Evolutionary conservation across 164 flowering plant species (phyloP).

Genomic region (Aristolochia fimbriata): DNA sequence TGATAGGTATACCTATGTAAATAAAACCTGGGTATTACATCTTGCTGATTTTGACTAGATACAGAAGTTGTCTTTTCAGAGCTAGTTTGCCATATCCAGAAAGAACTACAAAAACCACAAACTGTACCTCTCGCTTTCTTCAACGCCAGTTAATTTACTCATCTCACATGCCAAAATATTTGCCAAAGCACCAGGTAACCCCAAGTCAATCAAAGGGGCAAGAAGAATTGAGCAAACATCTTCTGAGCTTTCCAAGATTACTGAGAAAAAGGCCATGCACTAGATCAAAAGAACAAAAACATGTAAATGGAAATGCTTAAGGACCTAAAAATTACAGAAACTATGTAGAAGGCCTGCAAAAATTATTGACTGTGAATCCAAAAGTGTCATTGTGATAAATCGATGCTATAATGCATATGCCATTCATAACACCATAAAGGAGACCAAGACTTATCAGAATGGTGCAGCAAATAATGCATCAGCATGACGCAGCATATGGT

Average conservation of each 20-base stretch:
- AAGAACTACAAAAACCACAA: not conserved
- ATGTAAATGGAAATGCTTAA: slow-evolving; percentile 6
- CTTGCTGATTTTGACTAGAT: too few species aligned
- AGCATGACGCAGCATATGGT: too few species aligned
- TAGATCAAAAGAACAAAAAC: slow-evolving; percentile 19
- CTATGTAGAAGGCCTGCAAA: too few species aligned
- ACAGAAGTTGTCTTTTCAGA: too few species aligned
- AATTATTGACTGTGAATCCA: too few species aligned
- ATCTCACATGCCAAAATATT: slow-evolving; percentile 65
- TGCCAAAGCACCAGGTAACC: slow-evolving; percentile 46
- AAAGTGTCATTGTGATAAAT: too few species aligned
- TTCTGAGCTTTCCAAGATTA: slow-evolving; percentile 41
- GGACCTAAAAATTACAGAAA: not conserved
- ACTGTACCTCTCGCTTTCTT: slow-evolving; percentile 66
- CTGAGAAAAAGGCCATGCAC: slow-evolving; percentile 55
- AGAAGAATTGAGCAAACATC: slow-evolving; percentile 39
- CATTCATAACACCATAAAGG: too few species aligned
- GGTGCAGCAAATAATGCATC: too few species aligned
- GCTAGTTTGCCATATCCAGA: not conserved
- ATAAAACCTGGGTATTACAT: too few species aligned
- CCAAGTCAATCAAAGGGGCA: slow-evolving; percentile 56
- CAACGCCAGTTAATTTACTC: slow-evolving; percentile 37
- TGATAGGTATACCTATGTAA: too few species aligned
- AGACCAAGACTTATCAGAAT: too few species aligned
- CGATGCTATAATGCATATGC: too few species aligned